Percentiles rank a stretch among this genome's conserved stretches.
phyloP scores from a whole-genome alignment of 2,329 filamentous ascomycete genomes.

The Cryphonectria parasitica region DNA sequence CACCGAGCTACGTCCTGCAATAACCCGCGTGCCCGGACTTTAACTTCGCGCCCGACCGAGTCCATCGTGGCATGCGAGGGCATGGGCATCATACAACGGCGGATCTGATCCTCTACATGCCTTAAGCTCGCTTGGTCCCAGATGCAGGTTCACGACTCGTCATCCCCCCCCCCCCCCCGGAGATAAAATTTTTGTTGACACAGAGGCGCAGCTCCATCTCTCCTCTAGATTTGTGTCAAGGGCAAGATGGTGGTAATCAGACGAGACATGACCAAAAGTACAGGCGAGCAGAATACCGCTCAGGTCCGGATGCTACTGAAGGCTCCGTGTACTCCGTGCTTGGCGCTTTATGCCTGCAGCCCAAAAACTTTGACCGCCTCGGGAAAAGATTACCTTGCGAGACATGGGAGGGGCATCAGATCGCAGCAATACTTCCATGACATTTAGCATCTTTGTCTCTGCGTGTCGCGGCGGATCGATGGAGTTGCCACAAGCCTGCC shows the following conservation, averaged over 20 bases:
- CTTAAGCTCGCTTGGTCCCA: neutral
- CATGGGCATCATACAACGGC: neutral
- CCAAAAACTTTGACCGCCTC: constrained; percentile 11
- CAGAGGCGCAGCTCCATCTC: neutral
- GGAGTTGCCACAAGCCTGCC: constrained; percentile 22
- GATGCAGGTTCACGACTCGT: neutral
- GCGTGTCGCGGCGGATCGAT: constrained; percentile 18
- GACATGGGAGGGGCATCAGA: constrained; percentile 31
- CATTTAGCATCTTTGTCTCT: constrained; percentile 22
- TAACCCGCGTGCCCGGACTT: neutral
- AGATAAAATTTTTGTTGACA: neutral
- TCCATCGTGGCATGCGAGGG: neutral
- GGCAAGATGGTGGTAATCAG: neutral
- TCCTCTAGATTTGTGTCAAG: neutral
- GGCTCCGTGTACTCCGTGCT: neutral
- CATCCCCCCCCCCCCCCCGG: neutral
- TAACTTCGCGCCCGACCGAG: neutral
- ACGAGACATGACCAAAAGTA: neutral
- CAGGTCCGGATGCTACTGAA: neutral
- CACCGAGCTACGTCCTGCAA: neutral
- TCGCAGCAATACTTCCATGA: constrained; percentile 31
- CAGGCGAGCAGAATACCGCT: neutral
- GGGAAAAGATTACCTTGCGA: constrained; percentile 20
- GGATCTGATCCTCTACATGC: neutral
- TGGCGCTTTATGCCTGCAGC: constrained; percentile 6